Evolutionary conservation across 768 basidiomycete species (phyloP), one percentile per base, ranked within the genome.

Genomic region (Boletus edulis): DNA sequence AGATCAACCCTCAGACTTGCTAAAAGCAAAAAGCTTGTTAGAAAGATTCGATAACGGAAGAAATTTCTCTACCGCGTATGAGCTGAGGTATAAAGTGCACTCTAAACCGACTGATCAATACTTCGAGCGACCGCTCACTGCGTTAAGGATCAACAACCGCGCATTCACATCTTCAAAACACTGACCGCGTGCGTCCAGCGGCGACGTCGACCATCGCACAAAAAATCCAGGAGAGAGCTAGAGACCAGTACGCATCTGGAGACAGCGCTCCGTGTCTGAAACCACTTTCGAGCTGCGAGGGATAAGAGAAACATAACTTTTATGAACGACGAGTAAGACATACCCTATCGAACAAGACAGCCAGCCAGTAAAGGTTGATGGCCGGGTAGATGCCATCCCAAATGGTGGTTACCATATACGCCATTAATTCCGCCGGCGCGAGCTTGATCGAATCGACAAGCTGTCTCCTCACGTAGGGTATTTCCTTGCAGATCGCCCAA

Each of bases 21-120:
- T 69, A 32, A 11, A 51, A 47, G 38, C 8, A 10, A 24, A 10
- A 22, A 51, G 39, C 14, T 43, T 42, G 11, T 68, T n/a, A 61
- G 55, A 37, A 20, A 45, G 56, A 56, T 22, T 18, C 5, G 18
- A 31, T 32, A 4, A 37, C 8, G 18, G 5, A 34, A 43, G 20
- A 4, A 38, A 43, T 8, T 6, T 7, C 20, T 41, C 46, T 49
- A 77, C 79, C 75, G 62, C 61, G 56, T 17, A 71, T 75, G 5
- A 80, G 55, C 35, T 63, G 64, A 0, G 79, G 79, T 15, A 76
- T 56, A 51, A 77, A 77, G 52, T 75, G 62, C 5, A 67, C 65
- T 43, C 75, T 72, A 2, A 79, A 62, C 41, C 69, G 67, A 1
- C 67, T 73, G 11, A 53, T 61, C 37, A 75, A 46, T 1, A 46